Percentiles rank a stretch among this genome's conserved stretches.
These are phyloP conservation scores for Casaregolazyma lundiana DNA, from an alignment of 1,139 yeast species.

Conservation along the genomic window DNA sequence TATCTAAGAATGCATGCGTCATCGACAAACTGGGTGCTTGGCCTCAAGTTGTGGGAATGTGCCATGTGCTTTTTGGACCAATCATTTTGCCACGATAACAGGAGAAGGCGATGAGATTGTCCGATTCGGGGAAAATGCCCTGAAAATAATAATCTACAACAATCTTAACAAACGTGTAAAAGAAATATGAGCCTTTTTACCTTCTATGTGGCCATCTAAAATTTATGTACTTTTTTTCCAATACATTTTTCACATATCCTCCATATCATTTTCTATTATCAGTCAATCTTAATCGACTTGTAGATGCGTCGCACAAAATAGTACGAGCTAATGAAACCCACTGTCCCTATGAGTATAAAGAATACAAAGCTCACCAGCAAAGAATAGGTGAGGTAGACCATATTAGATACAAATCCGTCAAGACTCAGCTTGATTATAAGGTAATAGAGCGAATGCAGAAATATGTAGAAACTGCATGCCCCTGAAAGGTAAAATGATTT, in stretches of 20 bases:
- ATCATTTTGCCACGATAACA: neutral
- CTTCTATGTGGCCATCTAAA: neutral
- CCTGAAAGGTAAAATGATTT: constrained; percentile 84
- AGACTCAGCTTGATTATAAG: constrained; percentile 50
- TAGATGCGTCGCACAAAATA: constrained; percentile 76
- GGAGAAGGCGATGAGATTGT: neutral
- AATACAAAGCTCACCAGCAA: constrained; percentile 62
- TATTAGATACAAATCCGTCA: constrained; percentile 71
- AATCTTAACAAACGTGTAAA: too few species aligned
- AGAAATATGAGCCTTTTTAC: neutral
- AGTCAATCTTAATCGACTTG: constrained; percentile 81
- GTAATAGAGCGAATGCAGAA: constrained; percentile 69
- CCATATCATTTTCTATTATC: too few species aligned
- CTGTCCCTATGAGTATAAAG: constrained; percentile 81
- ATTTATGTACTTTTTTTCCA: neutral
- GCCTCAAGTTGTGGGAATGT: too few species aligned
- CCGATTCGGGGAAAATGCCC: neutral
- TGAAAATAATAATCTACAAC: neutral
- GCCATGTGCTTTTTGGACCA: neutral
- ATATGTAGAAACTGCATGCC: constrained; percentile 80
- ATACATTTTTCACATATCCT: neutral
- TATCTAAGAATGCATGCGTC: neutral
- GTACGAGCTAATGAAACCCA: constrained; percentile 76
- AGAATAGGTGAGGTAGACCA: constrained; percentile 84
- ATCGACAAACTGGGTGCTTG: too few species aligned